Conservation (phyloP, 345 rosid species). For the Rhodamnia argentea region DNA sequence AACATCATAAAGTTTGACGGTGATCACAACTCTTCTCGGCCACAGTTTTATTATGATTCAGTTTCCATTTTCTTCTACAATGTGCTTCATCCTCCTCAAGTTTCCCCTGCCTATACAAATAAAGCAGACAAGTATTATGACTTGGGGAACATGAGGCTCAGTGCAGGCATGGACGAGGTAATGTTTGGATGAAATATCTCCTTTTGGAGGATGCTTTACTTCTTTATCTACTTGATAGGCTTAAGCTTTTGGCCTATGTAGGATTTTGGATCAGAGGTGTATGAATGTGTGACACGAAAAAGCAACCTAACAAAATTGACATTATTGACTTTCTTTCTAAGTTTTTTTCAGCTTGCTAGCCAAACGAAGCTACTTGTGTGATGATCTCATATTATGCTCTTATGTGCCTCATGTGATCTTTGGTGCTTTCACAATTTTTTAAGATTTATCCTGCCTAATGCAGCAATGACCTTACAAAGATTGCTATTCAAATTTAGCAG, state of each 20-base stretch:
- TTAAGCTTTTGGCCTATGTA: background rate
- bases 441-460: background rate
- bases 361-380: background rate
- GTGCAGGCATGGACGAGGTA: slow-evolving; percentile 53
- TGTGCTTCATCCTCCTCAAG: slow-evolving; percentile 80
- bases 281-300: background rate
- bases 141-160: slow-evolving; percentile 46
- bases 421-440: background rate
- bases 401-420: background rate
- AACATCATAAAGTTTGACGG: slow-evolving; percentile 92
- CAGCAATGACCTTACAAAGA: background rate
- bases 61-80: slow-evolving; percentile 91
- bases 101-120: slow-evolving; percentile 33
- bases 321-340: background rate
- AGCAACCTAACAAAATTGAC: background rate
- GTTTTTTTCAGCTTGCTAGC: background rate
- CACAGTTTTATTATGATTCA: slow-evolving; percentile 85
- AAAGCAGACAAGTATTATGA: slow-evolving; percentile 79
- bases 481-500: background rate
- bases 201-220: background rate
- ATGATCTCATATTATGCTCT: background rate
- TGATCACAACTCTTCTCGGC: slow-evolving; percentile 90
- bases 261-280: background rate
- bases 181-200: background rate
- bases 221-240: background rate